Evolutionary conservation across 2,329 filamentous ascomycete genomes (phyloP), one percentile per base, ranked within the genome.

Genomic region (Juglanconis oblonga): DNA sequence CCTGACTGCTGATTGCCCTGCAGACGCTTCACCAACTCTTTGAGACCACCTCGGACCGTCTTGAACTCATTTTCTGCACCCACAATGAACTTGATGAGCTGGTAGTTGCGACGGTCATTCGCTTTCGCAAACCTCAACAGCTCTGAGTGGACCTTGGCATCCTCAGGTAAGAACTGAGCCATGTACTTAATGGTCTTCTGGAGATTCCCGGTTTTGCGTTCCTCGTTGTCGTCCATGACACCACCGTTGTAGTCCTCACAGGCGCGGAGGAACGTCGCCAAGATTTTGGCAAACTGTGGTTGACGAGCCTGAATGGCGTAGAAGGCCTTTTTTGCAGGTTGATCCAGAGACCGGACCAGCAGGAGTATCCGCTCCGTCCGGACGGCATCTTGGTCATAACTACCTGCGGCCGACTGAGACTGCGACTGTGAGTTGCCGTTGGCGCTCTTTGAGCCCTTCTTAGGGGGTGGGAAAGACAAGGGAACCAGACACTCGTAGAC

Each of bases 181-280:
- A 97, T 78, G 70, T 88, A 91, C 55, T 88, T 81, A 49, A 96
- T 86, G 11, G 92, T 85, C 66, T 83, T 87, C 59, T 87, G 85
- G 35, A 99, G 81, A 58, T 87, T 87, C 9, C 80, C 78, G 67
- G 92, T 92, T 66, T 88, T 81, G 65, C 82, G 84, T 31, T 87
- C 87, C 61, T 87, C 85, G 55, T 90, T 85, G n/a, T 83, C 81
- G 17, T 90, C 87, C 62, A 91, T 86, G 11, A 95, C 87, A 35
- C 93, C 93, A 31, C 92, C 92, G 68, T 98, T 97, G 75, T 90
- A 96, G 13, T 89, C 84, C 71, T 97, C 93, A 69, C 92, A 97
- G n/a, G 87, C 81, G 66, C 89, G 86, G 52, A 99, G 77, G 67
- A 94, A 92, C n/a, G 86, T 81, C 44, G 86, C 83, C 62, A 97